Percentiles rank a stretch among this genome's conserved stretches.
These are phyloP conservation scores for Arthrobotrys pseudoclavata DNA, from an alignment of 2,329 filamentous ascomycete species.

Conservation along the genomic window DNA sequence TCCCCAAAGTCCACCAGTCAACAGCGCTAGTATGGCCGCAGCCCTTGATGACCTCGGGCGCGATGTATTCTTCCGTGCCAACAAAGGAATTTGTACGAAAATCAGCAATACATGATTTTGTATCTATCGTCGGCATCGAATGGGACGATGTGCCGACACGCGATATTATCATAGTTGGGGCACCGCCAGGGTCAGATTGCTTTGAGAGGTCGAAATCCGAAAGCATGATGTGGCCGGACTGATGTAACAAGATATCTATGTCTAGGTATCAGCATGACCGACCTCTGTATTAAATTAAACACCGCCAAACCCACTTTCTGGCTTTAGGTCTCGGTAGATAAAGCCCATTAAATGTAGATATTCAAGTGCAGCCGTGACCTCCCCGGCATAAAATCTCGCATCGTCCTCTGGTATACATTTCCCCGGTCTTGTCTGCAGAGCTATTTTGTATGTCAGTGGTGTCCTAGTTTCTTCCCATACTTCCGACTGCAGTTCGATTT, in stretches of 20 bases:
- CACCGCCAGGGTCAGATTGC: conserved; percentile 94
- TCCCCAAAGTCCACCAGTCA: conserved; percentile 99
- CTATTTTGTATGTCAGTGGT: conserved; percentile 65
- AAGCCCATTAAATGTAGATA: conserved; percentile 99
- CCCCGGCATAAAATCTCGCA: conserved; percentile 95
- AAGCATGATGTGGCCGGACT: conserved; percentile 99
- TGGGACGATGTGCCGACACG: conserved; percentile 84
- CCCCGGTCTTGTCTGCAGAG: conserved; percentile 92
- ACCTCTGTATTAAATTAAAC: background rate
- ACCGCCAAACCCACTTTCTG: conserved; percentile 80
- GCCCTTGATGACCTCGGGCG: conserved; percentile 97
- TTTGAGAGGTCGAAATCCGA: conserved; percentile 99
- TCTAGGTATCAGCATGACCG: conserved; percentile 65
- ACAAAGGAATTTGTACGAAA: conserved; percentile 99
- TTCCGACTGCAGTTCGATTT: conserved; percentile 56
- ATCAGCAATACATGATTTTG: conserved; percentile 96
- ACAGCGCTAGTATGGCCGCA: conserved; percentile 98
- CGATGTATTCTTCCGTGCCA: conserved; percentile 98
- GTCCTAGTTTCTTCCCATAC: background rate
- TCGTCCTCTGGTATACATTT: conserved; percentile 98
- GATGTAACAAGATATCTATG: conserved; percentile 92
- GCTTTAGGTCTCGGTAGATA: conserved; percentile 97
- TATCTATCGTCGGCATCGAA: conserved; percentile 95
- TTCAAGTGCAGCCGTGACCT: conserved; percentile 95
- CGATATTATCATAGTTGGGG: conserved; percentile 96